Evolutionary conservation across 768 basidiomycete species (phyloP).

Genomic region (Terana coerulea): DNA sequence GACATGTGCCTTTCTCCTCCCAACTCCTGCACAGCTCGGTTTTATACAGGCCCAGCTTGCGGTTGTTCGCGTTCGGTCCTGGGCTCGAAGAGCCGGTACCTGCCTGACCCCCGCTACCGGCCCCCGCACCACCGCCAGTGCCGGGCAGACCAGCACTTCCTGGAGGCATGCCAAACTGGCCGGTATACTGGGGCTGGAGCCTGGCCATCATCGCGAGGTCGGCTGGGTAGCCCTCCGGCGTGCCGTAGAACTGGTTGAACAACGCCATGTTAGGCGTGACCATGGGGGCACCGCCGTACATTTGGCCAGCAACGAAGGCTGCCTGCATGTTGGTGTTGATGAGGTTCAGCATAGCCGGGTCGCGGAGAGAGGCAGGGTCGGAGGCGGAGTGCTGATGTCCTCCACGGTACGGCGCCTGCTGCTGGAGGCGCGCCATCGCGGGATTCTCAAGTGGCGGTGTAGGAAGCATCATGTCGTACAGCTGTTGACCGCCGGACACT

Average conservation of each 20-base stretch:
- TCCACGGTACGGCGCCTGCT: slow-evolving; percentile 69
- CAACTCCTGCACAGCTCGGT: slow-evolving; percentile 88
- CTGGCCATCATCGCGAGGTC: slow-evolving; percentile 58
- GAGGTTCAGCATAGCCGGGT: slow-evolving; percentile 63
- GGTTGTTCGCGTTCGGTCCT: slow-evolving; percentile 87
- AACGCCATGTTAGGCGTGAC: slow-evolving; percentile 50
- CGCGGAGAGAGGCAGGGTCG: slow-evolving; percentile 74
- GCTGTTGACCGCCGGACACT: slow-evolving; percentile 50
- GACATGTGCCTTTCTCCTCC: slow-evolving; percentile 86
- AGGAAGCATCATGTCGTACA: slow-evolving; percentile 78
- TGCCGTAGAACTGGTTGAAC: slow-evolving; percentile 68
- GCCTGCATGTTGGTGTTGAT: slow-evolving; percentile 54
- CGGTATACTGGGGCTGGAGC: slow-evolving; percentile 50
- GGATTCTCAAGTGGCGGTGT: slow-evolving; percentile 52
- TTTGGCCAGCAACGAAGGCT: slow-evolving; percentile 43
- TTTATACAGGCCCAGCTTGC: slow-evolving; percentile 89
- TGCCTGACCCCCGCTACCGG: slow-evolving; percentile 8
- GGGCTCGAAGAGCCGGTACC: slow-evolving; percentile 28
- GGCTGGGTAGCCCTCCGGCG: slow-evolving; percentile 51
- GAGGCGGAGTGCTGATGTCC: slow-evolving; percentile 82
- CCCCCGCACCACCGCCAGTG: neutral
- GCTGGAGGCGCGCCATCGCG: slow-evolving; percentile 72
- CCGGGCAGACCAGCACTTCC: slow-evolving; percentile 5
- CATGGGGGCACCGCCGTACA: slow-evolving; percentile 51
- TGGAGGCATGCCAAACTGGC: slow-evolving; percentile 42